These are phyloP conservation scores for Penicillium sp. DNA, from an alignment of 2,329 filamentous ascomycete species.

Conservation along the genomic window DNA sequence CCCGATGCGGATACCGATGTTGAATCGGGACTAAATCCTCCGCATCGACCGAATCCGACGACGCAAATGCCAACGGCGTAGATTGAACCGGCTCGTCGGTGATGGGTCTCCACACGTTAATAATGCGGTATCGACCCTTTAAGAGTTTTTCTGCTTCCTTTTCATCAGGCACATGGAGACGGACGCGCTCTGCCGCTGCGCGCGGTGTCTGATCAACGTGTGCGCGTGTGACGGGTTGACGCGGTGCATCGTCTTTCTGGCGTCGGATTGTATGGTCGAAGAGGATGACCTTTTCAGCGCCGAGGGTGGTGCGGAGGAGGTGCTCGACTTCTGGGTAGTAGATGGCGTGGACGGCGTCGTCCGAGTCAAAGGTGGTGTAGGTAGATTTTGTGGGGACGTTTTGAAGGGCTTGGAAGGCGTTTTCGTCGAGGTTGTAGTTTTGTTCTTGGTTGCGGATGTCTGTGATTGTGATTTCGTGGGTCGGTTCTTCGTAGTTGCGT, in stretches of 20 bases:
- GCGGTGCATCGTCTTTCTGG: conserved; percentile 51
- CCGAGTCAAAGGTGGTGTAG: conserved; percentile 55
- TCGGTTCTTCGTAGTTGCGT: conserved; percentile 56
- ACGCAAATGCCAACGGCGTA: conserved; percentile 54
- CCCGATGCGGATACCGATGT: conserved; percentile 65
- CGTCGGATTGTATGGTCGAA: conserved; percentile 90
- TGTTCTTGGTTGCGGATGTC: conserved; percentile 69
- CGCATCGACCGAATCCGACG: conserved; percentile 47
- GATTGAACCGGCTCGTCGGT: conserved; percentile 51
- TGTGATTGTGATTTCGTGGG: conserved; percentile 53
- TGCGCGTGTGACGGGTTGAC: conserved; percentile 63
- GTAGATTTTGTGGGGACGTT: conserved; percentile 52
- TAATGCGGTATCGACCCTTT: conserved; percentile 66
- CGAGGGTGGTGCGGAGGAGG: conserved; percentile 62
- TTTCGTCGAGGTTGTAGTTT: conserved; percentile 61
- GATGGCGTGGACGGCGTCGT: conserved; percentile 60
- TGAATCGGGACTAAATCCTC: conserved; percentile 65
- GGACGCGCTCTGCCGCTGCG: conserved; percentile 62
- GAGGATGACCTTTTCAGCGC: conserved; percentile 60
- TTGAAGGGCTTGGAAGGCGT: conserved; percentile 66
- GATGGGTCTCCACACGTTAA: conserved; percentile 78
- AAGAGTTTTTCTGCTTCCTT: conserved; percentile 63
- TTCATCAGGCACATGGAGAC: conserved; percentile 54
- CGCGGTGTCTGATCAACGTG: conserved; percentile 77
- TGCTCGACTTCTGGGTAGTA: conserved; percentile 84